Evolutionary conservation across 768 basidiomycete species (phyloP).

Genomic region (Phanerochaete carnosa): DNA sequence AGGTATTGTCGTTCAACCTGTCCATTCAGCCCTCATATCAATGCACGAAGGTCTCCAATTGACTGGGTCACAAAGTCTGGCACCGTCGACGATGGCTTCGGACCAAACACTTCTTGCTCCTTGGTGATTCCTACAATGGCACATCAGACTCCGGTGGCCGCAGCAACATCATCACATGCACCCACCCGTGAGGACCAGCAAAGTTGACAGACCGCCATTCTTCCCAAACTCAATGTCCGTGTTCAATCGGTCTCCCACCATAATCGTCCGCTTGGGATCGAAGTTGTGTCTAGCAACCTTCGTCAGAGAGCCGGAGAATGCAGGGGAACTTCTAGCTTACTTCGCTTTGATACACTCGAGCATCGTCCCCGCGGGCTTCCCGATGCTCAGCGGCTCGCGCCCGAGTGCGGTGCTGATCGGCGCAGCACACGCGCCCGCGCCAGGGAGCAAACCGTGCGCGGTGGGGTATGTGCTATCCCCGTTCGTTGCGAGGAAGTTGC

Average conservation of each 20-base stretch:
- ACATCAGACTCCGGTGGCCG: not conserved
- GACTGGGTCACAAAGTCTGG: slow-evolving; percentile 81
- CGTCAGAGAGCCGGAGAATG: not conserved
- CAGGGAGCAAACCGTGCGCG: slow-evolving; percentile 71
- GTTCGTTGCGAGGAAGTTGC: slow-evolving; percentile 88
- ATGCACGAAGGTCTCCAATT: slow-evolving; percentile 70
- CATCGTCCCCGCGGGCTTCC: slow-evolving; percentile 92
- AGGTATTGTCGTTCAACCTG: not conserved
- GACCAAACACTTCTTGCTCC: slow-evolving; percentile 69
- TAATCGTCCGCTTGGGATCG: slow-evolving; percentile 83
- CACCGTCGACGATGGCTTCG: slow-evolving; percentile 63
- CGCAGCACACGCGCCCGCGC: slow-evolving; percentile 81
- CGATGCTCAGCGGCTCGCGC: slow-evolving; percentile 72
- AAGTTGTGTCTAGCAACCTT: slow-evolving; percentile 64
- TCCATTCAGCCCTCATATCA: slow-evolving; percentile 7
- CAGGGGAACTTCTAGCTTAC: slow-evolving; percentile 32
- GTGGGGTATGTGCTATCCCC: slow-evolving; percentile 90
- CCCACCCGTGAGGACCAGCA: slow-evolving; percentile 90
- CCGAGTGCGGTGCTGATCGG: slow-evolving; percentile 74
- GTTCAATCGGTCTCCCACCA: slow-evolving; percentile 94
- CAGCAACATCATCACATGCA: slow-evolving; percentile 1
- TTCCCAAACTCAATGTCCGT: slow-evolving; percentile 96
- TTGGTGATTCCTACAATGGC: slow-evolving; percentile 66
- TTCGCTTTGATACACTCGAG: slow-evolving; percentile 86
- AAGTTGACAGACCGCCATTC: slow-evolving; percentile 78